A percentile compares a stretch with the other conserved stretches of the same genome.
Evolutionary conservation across 2,329 filamentous ascomycete genomes (phyloP).

Genomic region (Aschersonia sp.): DNA sequence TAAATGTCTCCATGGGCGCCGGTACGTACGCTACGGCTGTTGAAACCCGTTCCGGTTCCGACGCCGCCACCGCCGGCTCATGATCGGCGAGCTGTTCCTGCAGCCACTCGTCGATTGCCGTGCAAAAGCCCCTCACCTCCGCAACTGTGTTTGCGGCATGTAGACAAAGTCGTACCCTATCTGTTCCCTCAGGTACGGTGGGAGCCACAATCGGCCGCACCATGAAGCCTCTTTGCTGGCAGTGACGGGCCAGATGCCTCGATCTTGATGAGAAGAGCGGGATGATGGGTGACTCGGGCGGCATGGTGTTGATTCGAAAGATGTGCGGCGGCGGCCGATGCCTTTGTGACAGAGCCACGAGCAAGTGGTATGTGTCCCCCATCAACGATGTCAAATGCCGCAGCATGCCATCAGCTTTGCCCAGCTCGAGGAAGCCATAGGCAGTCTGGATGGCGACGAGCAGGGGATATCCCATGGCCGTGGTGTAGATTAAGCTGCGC

Average conservation of each 20-base stretch:
- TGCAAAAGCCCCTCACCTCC: constrained; percentile 40
- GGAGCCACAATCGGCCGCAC: constrained; percentile 54
- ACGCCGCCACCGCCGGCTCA: neutral
- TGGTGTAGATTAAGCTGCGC: constrained; percentile 62
- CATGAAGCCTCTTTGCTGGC: constrained; percentile 43
- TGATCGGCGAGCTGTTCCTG: neutral
- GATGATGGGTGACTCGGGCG: constrained; percentile 47
- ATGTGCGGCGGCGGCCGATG: constrained; percentile 10
- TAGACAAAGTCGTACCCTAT: constrained; percentile 52
- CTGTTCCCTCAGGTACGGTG: constrained; percentile 47
- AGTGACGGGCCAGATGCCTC: constrained; percentile 41
- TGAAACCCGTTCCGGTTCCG: neutral
- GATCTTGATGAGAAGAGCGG: constrained; percentile 44
- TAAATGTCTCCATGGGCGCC: neutral
- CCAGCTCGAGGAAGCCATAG: constrained; percentile 40
- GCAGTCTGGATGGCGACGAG: constrained; percentile 42
- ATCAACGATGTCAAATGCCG: constrained; percentile 17
- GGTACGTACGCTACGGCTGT: neutral
- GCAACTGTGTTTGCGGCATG: constrained; percentile 49
- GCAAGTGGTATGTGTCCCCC: constrained; percentile 27
- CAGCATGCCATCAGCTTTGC: constrained; percentile 25
- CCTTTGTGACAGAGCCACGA: constrained; percentile 20
- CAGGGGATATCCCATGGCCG: constrained; percentile 47
- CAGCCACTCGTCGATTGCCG: constrained; percentile 33
- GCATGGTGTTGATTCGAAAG: constrained; percentile 17